Evolutionary conservation across 2,329 filamentous ascomycete species (phyloP), one percentile per base, ranked within the genome.

Genomic region (Monilinia laxa): DNA sequence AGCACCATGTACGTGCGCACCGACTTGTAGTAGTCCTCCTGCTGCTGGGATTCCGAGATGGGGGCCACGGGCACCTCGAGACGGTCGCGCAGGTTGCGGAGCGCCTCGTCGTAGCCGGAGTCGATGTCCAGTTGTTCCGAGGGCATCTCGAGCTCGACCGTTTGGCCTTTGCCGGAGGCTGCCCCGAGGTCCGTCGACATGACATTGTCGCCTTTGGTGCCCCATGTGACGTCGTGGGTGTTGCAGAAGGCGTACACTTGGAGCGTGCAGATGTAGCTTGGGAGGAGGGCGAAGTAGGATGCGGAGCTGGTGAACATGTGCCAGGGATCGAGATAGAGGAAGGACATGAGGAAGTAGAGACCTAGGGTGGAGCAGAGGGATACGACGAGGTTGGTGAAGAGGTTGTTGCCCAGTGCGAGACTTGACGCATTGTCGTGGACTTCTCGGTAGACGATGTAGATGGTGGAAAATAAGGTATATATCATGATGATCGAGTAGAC

Each of bases 161-260:
- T 92, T 68, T 89, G 85, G 58, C 83, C 83, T 56, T 86, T 86
- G 60, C 88, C 88, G 9, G 91, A 87, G 16, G 96, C 95, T 7
- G 91, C 88, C 66, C 95, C 95, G 0, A 99, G 87, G 76, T 99
- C 96, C 10, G 91, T 97, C 78, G 92, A 90, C 74, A 95, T 89
- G 47, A 96, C 88, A 78, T 99, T 99, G 83, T 99, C 95, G 67
- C 95, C 95, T 80, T 99, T 99, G 56, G 95, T 99, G 55, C 95
- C 95, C 95, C 95, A 99, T 0, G 93, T 96, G 25, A 99, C 93
- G 77, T 99, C 95, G 85, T 99, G 95, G 0, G 94, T 96, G 81
- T 99, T 99, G 83, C 95, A 98, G 79, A 99, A 99, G 54, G 95
- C 95, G 80, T 99, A 99, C 25, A 98, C 93, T 79, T 99, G 95